Evolutionary conservation across 2,329 filamentous ascomycete species (phyloP), one percentile per base, ranked within the genome.

Genomic region (Neobulgaria alba): DNA sequence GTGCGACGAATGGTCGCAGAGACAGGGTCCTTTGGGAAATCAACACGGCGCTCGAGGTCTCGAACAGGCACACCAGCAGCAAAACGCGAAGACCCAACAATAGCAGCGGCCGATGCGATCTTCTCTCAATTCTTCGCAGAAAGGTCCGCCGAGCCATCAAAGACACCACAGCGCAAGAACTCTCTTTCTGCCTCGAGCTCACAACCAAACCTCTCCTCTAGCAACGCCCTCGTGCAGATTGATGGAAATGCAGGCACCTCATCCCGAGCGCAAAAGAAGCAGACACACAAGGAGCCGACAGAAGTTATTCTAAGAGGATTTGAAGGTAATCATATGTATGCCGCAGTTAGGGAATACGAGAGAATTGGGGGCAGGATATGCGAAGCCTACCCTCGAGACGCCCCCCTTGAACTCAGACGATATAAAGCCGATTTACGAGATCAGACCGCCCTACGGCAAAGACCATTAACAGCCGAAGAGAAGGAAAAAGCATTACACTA

Each of bases 251-350:
- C 44, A 17, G 46, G 46, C 8, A 32, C 49, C 16, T 43, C 46
- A 14, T 45, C 50, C 17, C 49, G 57, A 46, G 57, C 54, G 21
- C 48, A 53, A 30, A 54, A 62, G 46, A 72, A 71, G 49, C 70
- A 75, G 47, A 74, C 78, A 2, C 57, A 62, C 45, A 73, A 71
- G 48, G 72, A 76, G 49, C 76, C 79, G 2, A 82, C 85, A 29
- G 88, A 95, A 63, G 76, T 94, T 48, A 78, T 95, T 41, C 70
- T 96, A 12, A 85, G 89, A 52, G 90, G 90, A 20, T 95, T 89
- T 63, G 73, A 72, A 12, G 60, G 68, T 1, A 61, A 77, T 61
- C 67, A 80, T 63, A 72, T 87, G 68, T 95, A 92, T 73, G 87
- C 89, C 19, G 88, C 88, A 23, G 81, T 96, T 53, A 79, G 84